Conservation (phyloP, 2,329 filamentous ascomycete genomes). For the Leptographium flavum region DNA sequence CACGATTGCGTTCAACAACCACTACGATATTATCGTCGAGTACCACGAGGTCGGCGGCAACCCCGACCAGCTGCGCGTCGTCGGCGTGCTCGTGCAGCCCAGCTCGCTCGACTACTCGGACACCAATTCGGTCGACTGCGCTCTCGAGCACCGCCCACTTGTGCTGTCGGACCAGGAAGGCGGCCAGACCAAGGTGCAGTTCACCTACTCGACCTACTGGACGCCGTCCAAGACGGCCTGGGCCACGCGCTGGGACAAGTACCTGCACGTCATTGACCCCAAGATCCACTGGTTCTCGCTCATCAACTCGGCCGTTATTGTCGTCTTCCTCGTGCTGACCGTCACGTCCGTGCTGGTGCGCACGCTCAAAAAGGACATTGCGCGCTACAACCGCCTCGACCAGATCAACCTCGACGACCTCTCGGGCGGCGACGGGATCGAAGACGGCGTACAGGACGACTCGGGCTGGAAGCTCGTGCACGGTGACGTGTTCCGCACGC, state of each 20-base stretch:
- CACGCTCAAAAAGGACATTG: slow-evolving; percentile 87
- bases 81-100: slow-evolving; percentile 81
- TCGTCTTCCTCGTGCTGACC: slow-evolving; percentile 79
- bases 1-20: slow-evolving; percentile 59
- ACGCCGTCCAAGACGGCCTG: slow-evolving; percentile 70
- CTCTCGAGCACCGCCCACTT: slow-evolving; percentile 40
- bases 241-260: slow-evolving; percentile 98
- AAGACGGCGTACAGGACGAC: slow-evolving; percentile 92
- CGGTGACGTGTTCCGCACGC: slow-evolving; percentile 88
- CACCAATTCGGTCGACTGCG: slow-evolving; percentile 48
- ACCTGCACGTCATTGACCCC: slow-evolving; percentile 90
- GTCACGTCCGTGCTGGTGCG: slow-evolving; percentile 85
- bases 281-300: slow-evolving; percentile 99
- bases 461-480: slow-evolving; percentile 98
- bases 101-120: slow-evolving; percentile 50
- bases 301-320: slow-evolving; percentile 89
- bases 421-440: slow-evolving; percentile 70
- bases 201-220: slow-evolving; percentile 92
- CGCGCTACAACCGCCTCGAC: slow-evolving; percentile 88
- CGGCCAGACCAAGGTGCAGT: slow-evolving; percentile 51
- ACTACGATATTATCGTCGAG: slow-evolving; percentile 88
- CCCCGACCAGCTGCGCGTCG: slow-evolving; percentile 64
- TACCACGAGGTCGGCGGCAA: slow-evolving; percentile 67
- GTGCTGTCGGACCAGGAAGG: slow-evolving; percentile 45
- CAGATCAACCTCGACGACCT: slow-evolving; percentile 83